Evolutionary conservation across 2,329 filamentous ascomycete species (phyloP), one percentile per base, ranked within the genome.

Genomic region (Ampelomyces quisqualis): DNA sequence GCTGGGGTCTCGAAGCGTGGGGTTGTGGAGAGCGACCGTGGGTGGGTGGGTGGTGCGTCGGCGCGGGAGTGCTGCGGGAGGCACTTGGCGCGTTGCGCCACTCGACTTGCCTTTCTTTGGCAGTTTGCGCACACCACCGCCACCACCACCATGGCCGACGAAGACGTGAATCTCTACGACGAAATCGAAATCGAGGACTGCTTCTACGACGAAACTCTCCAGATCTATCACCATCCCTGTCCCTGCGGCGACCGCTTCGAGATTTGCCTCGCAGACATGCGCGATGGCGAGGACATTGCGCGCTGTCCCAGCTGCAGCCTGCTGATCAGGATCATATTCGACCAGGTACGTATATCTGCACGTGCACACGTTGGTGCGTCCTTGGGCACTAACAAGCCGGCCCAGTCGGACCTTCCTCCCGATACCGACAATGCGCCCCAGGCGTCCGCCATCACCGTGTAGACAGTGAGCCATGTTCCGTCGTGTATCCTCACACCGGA

Each of bases 201-300:
- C 47, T 88, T 95, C 67, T 97, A 96, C 76, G 91, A 97, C 64
- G 91, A 96, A 71, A 91, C 78, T 3, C 79, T 90, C 27, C 85
- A 95, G 68, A 85, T 95, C 57, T 98, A 95, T 74, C 86, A 91
- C 72, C 95, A 95, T 69, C 93, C 93, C 10, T 98, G 93, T 68
- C 93, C 93, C 1, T 98, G 93, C 71, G 93, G 93, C 74, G 93
- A 98, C 73, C 82, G 88, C 45, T 98, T 98, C 73, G 88, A 96
- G 73, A 96, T 93, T 63, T 80, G 80, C 14, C 81, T 97, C 40
- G 81, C 78, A 40, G 90, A 97, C 68, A 75, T 98, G 58, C 80
- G 84, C 43, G 90, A 97, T 64, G 88, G 88, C 49, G 83, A 91
- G 67, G 90, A 97, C 57, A 90, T 98, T 63, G 93, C 87, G n/a